A percentile compares a stretch with the other conserved stretches of the same genome.
phyloP scores from a whole-genome alignment of 306 rosid species.

The Aeschynomene evenia region DNA sequence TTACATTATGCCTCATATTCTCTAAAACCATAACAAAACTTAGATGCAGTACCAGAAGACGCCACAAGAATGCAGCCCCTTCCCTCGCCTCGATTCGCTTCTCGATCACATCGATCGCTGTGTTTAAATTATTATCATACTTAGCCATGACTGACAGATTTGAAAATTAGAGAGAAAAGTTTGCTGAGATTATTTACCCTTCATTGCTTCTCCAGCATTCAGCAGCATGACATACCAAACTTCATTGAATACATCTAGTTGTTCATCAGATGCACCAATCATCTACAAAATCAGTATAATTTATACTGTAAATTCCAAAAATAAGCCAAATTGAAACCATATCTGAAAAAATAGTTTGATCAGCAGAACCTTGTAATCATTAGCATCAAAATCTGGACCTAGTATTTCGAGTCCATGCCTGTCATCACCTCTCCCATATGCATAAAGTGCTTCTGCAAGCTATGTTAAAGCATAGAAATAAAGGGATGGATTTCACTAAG shows the following conservation, averaged over 20 bases:
- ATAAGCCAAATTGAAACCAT: background rate
- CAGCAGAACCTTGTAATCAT: constrained; percentile 58
- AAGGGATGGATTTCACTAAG: background rate
- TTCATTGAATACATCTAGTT: constrained; percentile 78
- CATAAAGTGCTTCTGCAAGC: constrained; percentile 88
- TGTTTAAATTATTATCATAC: background rate
- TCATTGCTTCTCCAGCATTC: constrained; percentile 51
- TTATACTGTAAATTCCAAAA: background rate
- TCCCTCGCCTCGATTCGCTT: constrained; percentile 56
- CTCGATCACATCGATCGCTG: constrained; percentile 63
- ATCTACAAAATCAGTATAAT: constrained; percentile 34
- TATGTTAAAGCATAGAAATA: constrained; percentile 32
- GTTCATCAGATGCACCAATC: constrained; percentile 91
- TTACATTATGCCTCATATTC: background rate
- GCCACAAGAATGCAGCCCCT: constrained; percentile 70
- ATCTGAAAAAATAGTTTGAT: background rate
- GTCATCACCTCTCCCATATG: constrained; percentile 67
- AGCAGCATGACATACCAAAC: constrained; percentile 75
- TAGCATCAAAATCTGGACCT: constrained; percentile 70
- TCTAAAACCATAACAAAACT: background rate
- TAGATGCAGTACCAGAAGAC: constrained; percentile 63
- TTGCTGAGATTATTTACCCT: constrained; percentile 51
- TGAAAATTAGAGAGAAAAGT: background rate
- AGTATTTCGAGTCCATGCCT: constrained; percentile 58
- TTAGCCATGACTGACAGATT: background rate